Evolutionary conservation across 805 yeast species (phyloP), one percentile per base, ranked within the genome.

Genomic region (Naumovozyma baii): DNA sequence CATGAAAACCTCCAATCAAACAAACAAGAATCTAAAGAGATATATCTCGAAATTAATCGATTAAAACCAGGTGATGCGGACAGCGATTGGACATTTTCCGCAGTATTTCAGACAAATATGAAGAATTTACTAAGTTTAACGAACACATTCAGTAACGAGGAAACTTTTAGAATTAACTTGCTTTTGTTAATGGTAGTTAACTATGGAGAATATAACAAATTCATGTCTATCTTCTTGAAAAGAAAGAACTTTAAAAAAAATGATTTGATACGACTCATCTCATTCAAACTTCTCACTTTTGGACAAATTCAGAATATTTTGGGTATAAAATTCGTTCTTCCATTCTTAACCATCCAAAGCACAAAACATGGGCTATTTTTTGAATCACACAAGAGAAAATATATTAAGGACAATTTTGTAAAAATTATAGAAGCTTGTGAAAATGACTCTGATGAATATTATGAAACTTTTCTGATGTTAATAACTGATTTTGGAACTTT

Each of bases 161-260:
- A 33, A 30, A 50, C 43, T 18, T 43, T 49, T 8, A 50, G 57
- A 33, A 42, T 42, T 13, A 48, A 45, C 33, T 37, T 60, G 31
- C 34, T 51, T 13, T 39, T 55, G 9, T 43, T 59, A 18, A 53
- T 49, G 51, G 37, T 41, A 13, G 38, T 50, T 1, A 49, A 48
- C 31, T 29, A 28, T 7, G 45, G 51, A 30, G 63, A 60, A 9
- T 58, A 60, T 37, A 54, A 50, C 34, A 60, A 59, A 31, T 55
- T 52, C 35, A 48, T 59, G 54, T 49, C 63, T 1, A 49, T 60
- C 13, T 58, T 46, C 37, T 43, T 60, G 34, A 60, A 59, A 36
- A 47, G 62, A 19, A 56, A 53, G 40, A 48, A 47, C 38, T 55
- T 53, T 26, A 44, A 46, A 10, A 33, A 40, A 9, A 38, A 40